A percentile compares a stretch with the other conserved stretches of the same genome.
Conservation (phyloP, 306 rosid genomes). For the Begonia peltatifolia region DNA sequence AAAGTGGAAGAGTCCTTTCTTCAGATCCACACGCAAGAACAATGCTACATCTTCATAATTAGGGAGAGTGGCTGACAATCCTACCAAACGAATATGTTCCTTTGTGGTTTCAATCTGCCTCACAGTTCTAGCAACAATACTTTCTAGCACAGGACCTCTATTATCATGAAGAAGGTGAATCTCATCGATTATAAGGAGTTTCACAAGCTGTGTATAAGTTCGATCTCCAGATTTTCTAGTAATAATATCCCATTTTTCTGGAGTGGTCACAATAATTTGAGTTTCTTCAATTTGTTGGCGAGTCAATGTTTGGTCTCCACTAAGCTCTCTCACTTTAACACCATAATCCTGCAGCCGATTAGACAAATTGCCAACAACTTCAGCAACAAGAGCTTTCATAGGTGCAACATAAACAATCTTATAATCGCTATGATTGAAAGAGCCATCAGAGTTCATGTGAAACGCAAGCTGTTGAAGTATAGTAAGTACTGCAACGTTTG, state of each 20-base stretch:
- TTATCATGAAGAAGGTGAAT: constrained; percentile 97
- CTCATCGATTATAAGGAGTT: constrained; percentile 83
- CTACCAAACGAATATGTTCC: constrained; percentile 89
- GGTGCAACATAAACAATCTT: constrained; percentile 96
- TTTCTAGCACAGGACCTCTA: constrained; percentile 96
- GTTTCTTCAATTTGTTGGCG: constrained; percentile 94
- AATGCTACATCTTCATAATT: constrained; percentile 83
- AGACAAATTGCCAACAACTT: constrained; percentile 88
- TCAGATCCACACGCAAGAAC: constrained; percentile 68
- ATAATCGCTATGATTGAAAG: constrained; percentile 59
- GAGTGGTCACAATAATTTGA: constrained; percentile 93
- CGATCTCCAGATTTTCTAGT: constrained; percentile 95
- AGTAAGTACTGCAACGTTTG: constrained; percentile 94
- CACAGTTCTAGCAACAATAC: constrained; percentile 94
- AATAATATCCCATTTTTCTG: constrained; percentile 98
- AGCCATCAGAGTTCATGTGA: constrained; percentile 68
- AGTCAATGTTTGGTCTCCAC: constrained; percentile 87
- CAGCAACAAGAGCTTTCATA: constrained; percentile 99
- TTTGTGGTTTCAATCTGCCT: constrained; percentile 88
- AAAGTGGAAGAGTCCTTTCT: constrained; percentile 59
- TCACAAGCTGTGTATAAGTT: constrained; percentile 84
- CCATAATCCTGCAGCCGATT: constrained; percentile 82
- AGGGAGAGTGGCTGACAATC: constrained; percentile 91
- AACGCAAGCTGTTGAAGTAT: constrained; percentile 80
- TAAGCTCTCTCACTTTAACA: constrained; percentile 75